phyloP scores from a whole-genome alignment of 2,329 filamentous ascomycete species.

The Fusarium tuaranense region DNA sequence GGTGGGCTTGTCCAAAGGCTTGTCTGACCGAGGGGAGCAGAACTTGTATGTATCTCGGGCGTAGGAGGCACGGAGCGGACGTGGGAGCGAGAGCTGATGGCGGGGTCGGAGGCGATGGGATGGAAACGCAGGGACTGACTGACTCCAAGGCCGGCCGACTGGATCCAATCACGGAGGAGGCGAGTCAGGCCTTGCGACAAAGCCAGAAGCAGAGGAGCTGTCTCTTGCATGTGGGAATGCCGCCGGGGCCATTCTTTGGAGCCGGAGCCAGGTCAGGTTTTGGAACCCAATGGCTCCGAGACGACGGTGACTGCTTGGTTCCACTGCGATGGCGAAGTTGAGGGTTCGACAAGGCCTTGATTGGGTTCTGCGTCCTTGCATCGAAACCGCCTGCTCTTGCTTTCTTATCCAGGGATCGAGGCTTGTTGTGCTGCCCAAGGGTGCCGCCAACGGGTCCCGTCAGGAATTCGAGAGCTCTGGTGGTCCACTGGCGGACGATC shows the following conservation, averaged over 20 bases:
- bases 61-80: conserved; percentile 29
- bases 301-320: conserved; percentile 40
- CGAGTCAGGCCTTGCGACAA: conserved; percentile 44
- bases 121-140: conserved; percentile 39
- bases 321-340: conserved; percentile 37
- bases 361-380: conserved; percentile 34
- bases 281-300: conserved; percentile 29
- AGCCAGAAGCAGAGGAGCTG: conserved; percentile 16
- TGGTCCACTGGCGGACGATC: conserved; percentile 1
- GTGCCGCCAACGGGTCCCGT: conserved; percentile 4
- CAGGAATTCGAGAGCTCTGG: conserved; percentile 20
- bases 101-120: conserved; percentile 36
- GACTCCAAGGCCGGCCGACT: conserved; percentile 36
- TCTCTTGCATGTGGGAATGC: conserved; percentile 43
- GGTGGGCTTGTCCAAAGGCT: conserved; percentile 43
- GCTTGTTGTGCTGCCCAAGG: conserved; percentile 22
- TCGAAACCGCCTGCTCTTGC: not conserved
- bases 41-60: conserved; percentile 10
- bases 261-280: conserved; percentile 21
- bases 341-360: conserved; percentile 29
- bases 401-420: conserved; percentile 23
- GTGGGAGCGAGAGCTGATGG: conserved; percentile 32
- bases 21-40: conserved; percentile 34
- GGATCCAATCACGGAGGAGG: conserved; percentile 42
- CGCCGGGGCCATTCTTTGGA: conserved; percentile 15